Evolutionary conservation across 345 rosid species (phyloP), one percentile per base, ranked within the genome.

Genomic region (Bruguiera parviflora): DNA sequence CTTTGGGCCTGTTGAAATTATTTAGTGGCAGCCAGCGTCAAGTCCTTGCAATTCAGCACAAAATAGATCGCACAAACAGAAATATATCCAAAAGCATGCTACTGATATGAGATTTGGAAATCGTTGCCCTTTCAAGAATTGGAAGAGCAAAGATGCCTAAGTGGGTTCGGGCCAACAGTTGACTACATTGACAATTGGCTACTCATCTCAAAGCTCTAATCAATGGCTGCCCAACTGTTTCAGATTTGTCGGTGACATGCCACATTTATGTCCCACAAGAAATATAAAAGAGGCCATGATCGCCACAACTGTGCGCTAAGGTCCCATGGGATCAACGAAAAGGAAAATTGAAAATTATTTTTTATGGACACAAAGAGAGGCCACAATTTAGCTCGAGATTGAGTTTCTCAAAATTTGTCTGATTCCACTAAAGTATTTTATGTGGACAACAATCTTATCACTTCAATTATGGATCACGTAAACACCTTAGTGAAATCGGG

Each of bases 261-360:
- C 55, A 46, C 70, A 24, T 73, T 63, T 59, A 37, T 32, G 73
- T 53, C 77, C 80, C 77, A 65, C 81, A 69, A 55, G 35, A 31
- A 53, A 70, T 28, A 56, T 33, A 58, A 52, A 24, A n/a, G 6
- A 32, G 0, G 43, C 56, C 27, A 62, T 53, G 15, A 57, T 21
- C 62, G 52, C 74, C 60, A 60, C 55, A 27, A 16, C 49, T 61
- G 29, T 28, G 55, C 10, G 51, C 8, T 37, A 1, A 31, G 65
- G 78, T 39, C 70, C 73, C 65, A 31, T 32, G 10, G 8, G 21
- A 58, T 18, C 51, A 62, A 11, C 0, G 5, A 15, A 13, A 3
- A 43, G 16, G 47, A 39, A 39, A 39, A 39, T 39, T 39, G 16
- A 39, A 10, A 37, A 9, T 33, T 33, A 6, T 33, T 33, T 33